Base-by-base conservation (phyloP, 2,329 filamentous ascomycete species). In the Cryphonectria radicalis region DNA sequence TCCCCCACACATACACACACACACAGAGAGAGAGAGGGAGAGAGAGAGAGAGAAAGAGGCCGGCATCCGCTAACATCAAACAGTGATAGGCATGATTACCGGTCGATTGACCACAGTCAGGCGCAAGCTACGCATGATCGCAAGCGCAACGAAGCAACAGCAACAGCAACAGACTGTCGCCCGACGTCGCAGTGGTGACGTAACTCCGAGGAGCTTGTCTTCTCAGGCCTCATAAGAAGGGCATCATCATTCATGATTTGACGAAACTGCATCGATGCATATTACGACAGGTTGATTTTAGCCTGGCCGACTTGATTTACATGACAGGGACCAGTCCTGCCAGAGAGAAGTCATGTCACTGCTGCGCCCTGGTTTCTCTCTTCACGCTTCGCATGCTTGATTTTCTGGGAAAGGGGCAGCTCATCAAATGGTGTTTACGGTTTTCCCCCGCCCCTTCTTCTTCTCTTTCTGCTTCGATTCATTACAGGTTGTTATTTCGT, bases 41-140 rank as follows among this genome's bases (percentile, higher is more conserved):
- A 40, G 8, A 40, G 37, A 40, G 37, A 40, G 37, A 50, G 8
- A 22, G 7, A 50, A 7, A 50, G 46, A n/a, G 6, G 7, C 10
- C 19, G 22, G 32, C 25, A n/a, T 63, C 37, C 35, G 57, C 76
- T 81, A 74, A 83, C 75, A 69, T 75, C 67, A 37, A 32, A 25
- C 62, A 90, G 89, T 91, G 84, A 89, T 91, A 71, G 81, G 85
- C 69, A 91, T 91, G 89, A 88, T 91, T 74, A 85, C 82, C 35
- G 80, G 81, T n/a, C 85, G 89, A 71, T 83, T 91, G 4, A 77
- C 80, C 28, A 83, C 84, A 28, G 86, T 91, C 65, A 86, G 85
- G 69, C 89, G 89, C 80, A 91, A 90, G 82, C 84, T 88, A 77
- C 85, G 84, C 63, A 84, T 89, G 78, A 91, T 91, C 77, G 87